Conservation (phyloP, 257 asterid genomes). For the Cruciata laevipes region DNA sequence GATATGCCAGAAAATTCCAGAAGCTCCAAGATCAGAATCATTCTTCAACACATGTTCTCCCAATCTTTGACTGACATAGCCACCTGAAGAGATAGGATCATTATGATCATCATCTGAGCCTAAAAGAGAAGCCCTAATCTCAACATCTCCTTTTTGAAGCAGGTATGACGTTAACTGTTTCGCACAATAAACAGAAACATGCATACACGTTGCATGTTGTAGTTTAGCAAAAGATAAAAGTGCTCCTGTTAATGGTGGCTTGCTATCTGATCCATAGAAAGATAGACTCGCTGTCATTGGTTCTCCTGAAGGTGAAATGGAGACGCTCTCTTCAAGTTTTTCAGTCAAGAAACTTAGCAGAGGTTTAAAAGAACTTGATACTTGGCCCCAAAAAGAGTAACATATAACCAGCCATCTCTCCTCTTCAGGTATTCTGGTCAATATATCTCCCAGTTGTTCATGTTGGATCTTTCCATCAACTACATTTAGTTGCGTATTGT, state of each 20-base stretch:
- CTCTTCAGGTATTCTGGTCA: constrained; percentile 34
- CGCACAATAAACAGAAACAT: constrained; percentile 53
- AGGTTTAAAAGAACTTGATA: constrained; percentile 43
- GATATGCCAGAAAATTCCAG: constrained; percentile 44
- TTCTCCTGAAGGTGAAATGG: constrained; percentile 23
- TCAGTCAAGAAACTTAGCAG: constrained; percentile 40
- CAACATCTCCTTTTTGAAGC: constrained; percentile 44
- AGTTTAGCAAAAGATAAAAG: constrained; percentile 25
- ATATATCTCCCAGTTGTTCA: constrained; percentile 34
- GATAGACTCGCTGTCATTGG: constrained; percentile 10
- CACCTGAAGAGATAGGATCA: constrained; percentile 26
- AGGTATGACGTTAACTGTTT: constrained; percentile 55
- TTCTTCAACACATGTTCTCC: constrained; percentile 30
- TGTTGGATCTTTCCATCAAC: constrained; percentile 27
- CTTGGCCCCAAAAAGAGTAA: constrained; percentile 65
- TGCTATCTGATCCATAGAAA: constrained; percentile 25
- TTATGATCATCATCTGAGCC: constrained; percentile 38
- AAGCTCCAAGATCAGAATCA: constrained; percentile 30
- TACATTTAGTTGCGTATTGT: constrained; percentile 30
- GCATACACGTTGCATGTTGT: constrained; percentile 40
- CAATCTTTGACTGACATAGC: constrained; percentile 20
- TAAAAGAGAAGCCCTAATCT: constrained; percentile 24
- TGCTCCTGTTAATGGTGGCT: constrained; percentile 23
- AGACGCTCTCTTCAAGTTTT: constrained; percentile 25
- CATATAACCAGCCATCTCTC: constrained; percentile 43